A percentile compares a stretch with the other conserved stretches of the same genome.
These are phyloP conservation scores for Nitzschia inconspicua DNA, from an alignment of 108 stramenopile species.

Conservation along the genomic window DNA sequence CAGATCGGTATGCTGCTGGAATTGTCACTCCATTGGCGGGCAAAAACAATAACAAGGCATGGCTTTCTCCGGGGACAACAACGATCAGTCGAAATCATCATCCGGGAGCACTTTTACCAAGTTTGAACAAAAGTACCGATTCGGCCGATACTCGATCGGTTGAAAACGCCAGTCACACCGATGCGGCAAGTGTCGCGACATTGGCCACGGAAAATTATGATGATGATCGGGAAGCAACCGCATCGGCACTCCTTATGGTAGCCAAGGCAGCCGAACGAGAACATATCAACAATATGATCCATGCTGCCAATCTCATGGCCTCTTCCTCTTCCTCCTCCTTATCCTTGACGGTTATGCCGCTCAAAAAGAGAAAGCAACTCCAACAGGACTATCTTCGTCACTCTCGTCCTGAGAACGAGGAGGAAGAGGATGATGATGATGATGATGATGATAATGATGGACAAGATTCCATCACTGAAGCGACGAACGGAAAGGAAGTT, in stretches of 20 bases:
- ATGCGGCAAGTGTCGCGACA: constrained; percentile 22
- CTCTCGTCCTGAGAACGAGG: no score
- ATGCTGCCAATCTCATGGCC: background rate
- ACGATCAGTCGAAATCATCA: background rate
- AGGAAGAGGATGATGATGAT: background rate
- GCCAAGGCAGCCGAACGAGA: constrained; percentile 21
- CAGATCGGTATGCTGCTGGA: no score
- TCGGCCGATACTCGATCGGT: constrained; percentile 23
- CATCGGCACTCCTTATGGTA: constrained; percentile 30
- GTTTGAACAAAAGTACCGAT: constrained; percentile 23
- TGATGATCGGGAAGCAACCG: constrained; percentile 33
- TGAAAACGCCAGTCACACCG: background rate
- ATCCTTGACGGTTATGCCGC: constrained; percentile 19
- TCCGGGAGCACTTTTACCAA: background rate
- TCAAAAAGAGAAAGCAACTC: constrained; percentile 38
- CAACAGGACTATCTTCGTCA: constrained; percentile 24
- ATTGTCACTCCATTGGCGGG: constrained; percentile 16
- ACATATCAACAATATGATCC: background rate
- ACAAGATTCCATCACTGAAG: background rate
- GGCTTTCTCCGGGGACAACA: background rate
- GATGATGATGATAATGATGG: background rate
- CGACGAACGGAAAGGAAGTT: background rate
- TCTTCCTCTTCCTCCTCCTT: background rate
- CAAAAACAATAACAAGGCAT: constrained; percentile 1
- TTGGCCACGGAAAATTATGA: constrained; percentile 16